Percentiles rank a stretch among this genome's conserved stretches.
Evolutionary conservation across 192 early-diverging fungal genomes (phyloP).

Genomic region (Phycomyces nitens): DNA sequence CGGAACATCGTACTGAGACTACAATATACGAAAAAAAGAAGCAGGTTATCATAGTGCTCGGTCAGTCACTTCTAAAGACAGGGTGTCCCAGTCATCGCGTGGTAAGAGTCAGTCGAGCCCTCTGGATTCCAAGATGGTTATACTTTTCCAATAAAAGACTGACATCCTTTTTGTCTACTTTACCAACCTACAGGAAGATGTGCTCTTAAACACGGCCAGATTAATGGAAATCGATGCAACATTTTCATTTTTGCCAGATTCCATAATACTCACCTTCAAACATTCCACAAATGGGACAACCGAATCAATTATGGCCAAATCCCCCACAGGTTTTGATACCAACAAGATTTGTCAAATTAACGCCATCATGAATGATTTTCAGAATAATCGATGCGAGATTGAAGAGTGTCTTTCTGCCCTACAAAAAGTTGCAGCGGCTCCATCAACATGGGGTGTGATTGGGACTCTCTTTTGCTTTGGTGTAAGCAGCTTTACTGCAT

Average conservation of each 20-base stretch:
- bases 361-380: constrained; percentile 50
- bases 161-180: background rate
- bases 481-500: constrained; percentile 49
- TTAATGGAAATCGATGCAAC: constrained; percentile 58
- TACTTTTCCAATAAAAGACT: background rate
- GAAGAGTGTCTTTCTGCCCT: constrained; percentile 52
- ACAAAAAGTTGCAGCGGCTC: constrained; percentile 53
- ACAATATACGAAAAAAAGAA: constrained; percentile 30
- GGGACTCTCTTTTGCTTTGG: constrained; percentile 45
- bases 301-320: constrained; percentile 60
- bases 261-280: constrained; percentile 69
- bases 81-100: constrained; percentile 47
- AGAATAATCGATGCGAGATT: constrained; percentile 48
- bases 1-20: background rate
- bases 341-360: constrained; percentile 62
- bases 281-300: constrained; percentile 59
- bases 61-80: constrained; percentile 42
- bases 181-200: constrained; percentile 32
- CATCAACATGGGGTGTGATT: constrained; percentile 55
- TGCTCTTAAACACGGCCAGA: constrained; percentile 42
- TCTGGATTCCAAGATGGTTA: background rate
- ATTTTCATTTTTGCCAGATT: constrained; percentile 64
- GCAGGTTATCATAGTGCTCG: constrained; percentile 40
- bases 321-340: constrained; percentile 66
- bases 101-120: constrained; percentile 12